Evolutionary conservation across 169 alveolate species (phyloP), one percentile per base, ranked within the genome.

Genomic region (Cryptosporidium parvum): DNA sequence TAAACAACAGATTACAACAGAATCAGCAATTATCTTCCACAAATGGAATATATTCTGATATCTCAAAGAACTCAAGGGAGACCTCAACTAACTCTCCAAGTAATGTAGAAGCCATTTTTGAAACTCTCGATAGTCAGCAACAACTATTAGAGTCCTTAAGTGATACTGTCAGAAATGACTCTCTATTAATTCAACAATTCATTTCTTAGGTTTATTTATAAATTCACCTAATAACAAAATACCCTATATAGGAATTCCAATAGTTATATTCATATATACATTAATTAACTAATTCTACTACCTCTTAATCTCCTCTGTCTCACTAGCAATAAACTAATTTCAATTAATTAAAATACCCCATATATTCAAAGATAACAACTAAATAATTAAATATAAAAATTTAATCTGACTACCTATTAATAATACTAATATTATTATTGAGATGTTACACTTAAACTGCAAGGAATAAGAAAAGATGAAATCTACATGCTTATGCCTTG

Each of bases 401-500:
- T 53, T 73, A 73, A 59, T 72, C 85, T 71, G 65, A 44, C 48
- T 29, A 71, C 69, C 67, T 31, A 71, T 44, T 52, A 71, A 31
- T 71, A 71, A 31, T 71, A 44, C 53, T 48, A 35, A 7, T 71
- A n/a, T 71, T 26, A 44, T 33, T 48, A 33, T 51, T 35, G 48
- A 35, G 45, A 29, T n/a, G 3, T 14, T 37, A 35, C 23, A 35
- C 72, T 31, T 65, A 16, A n/a, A n/a, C 53, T 65, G 45, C 72
- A 65, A 37, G 53, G 26, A 65, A 65, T 65, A 37, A 65, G 72
- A 31, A 31, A 31, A 37, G 56, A 65, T 7, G 9, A 31, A 29
- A 37, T 37, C 23, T 16, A 65, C 3, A 35, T 67, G 94, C 62
- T 80, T 84, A 94, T 59, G 91, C 97, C 96, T 96, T 96, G 95